Base-by-base conservation (phyloP, 306 rosid genomes). In the Trifolium dubium region DNA sequence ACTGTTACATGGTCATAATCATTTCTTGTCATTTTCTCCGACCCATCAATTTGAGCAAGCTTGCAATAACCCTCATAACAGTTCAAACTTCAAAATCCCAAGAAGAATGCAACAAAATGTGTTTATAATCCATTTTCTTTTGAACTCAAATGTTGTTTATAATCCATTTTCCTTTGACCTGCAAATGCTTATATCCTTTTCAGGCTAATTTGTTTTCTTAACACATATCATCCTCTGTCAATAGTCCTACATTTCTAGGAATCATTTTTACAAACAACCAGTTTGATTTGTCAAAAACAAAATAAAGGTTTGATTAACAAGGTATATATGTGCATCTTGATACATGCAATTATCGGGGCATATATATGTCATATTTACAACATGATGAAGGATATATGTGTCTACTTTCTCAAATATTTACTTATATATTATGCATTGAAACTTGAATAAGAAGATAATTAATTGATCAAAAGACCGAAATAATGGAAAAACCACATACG, bases 271-370 rank as follows among this genome's bases (percentile, higher is more conserved):
- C 46, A 70, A 30, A 47, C 29, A 67, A 41, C 71, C 10, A 8
- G 44, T 9, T 47, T 47, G 18, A 47, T 30, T 67, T 37, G 9
- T 37, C 9, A 37, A 37, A 37, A 37, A 35, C 1, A 35, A 35
- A 35, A 23, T n/a, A 23, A 0, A 23, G 23, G 30, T n/a, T 47
- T 47, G 18, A 47, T n/a, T 67, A 46, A 47, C 37, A 46, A 66
- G 43, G 41, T 30, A 67, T 30, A 67, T 12, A n/a, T 2, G 1
- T 68, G 43, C 14, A 68, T 31, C 44, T 37, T 47, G 29, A 67
- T 44, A 31, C n/a, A 47, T 68, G 59, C 73, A 49, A 68, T 23
- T 28, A 35, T 68, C 18, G 19, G 53, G 54, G 35, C 31, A 41
- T 41, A 19, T 0, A 41, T 12, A 40, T 65, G 54, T 41, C 60